Evolutionary conservation across 176 grass and related monocot genomes (phyloP).

Genomic region (Coix lacrymajobi): DNA sequence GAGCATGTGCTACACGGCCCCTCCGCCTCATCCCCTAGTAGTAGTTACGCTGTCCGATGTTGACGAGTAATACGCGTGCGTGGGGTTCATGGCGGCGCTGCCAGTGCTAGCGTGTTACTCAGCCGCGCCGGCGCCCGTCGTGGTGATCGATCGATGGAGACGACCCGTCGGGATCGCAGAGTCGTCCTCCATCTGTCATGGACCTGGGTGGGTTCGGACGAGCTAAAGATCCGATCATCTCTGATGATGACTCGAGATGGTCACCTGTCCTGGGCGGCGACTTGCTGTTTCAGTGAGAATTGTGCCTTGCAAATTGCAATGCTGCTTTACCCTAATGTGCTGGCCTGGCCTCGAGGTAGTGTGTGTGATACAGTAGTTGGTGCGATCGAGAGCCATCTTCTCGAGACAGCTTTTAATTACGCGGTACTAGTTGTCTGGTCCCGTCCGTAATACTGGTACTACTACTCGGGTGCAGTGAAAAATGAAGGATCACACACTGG

Average conservation of each 20-base stretch:
- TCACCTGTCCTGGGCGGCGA: too few relatives aligned
- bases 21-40: too few relatives aligned
- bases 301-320: too few relatives aligned
- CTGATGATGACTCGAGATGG: too few relatives aligned
- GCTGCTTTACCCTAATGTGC: too few relatives aligned
- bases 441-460: neutral
- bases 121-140: neutral
- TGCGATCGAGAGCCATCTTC: neutral
- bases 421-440: neutral
- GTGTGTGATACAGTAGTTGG: too few relatives aligned
- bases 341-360: neutral
- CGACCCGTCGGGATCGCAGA: neutral
- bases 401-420: neutral
- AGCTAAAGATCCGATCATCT: neutral
- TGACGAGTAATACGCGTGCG: neutral
- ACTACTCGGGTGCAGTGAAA: neutral
- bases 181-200: too few relatives aligned
- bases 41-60: too few relatives aligned
- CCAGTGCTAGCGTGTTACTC: neutral
- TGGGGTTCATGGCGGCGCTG: neutral
- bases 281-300: too few relatives aligned
- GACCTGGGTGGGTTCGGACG: neutral
- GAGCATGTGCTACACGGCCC: neutral
- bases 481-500: neutral
- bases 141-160: conserved; percentile 2